These are phyloP conservation scores for Marasmius oreades DNA, from an alignment of 1,284 basidiomycete species.

Conservation along the genomic window DNA sequence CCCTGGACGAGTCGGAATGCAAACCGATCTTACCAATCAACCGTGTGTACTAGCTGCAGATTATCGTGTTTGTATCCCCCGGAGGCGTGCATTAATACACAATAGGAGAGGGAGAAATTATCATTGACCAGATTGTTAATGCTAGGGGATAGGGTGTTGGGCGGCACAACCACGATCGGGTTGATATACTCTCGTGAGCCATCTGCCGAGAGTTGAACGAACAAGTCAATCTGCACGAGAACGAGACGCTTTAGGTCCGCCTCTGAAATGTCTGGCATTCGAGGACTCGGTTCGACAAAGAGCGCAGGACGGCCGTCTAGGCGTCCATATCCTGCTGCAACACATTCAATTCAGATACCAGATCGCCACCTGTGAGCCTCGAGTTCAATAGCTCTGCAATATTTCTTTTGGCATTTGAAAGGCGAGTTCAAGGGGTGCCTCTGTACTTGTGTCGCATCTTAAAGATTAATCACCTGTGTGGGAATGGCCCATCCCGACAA, in stretches of 20 bases:
- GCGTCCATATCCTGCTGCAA: slow-evolving; percentile 4
- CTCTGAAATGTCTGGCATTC: background rate
- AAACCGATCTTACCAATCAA: slow-evolving; percentile 86
- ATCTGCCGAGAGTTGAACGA: background rate
- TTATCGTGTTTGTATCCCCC: too few species aligned
- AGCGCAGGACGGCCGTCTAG: slow-evolving; percentile 6
- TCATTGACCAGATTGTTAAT: too few species aligned
- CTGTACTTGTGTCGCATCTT: slow-evolving; percentile 28
- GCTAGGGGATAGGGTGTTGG: background rate
- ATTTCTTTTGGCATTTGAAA: background rate
- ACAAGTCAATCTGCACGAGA: background rate
- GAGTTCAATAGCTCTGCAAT: slow-evolving; percentile 5
- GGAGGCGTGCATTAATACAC: too few species aligned
- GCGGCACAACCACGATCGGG: slow-evolving; percentile 6
- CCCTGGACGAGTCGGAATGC: slow-evolving; percentile 96
- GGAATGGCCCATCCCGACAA: slow-evolving; percentile 40
- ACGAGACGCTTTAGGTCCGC: background rate
- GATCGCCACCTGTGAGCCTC: background rate
- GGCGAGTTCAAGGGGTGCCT: slow-evolving; percentile 53
- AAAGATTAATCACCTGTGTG: slow-evolving; percentile 13
- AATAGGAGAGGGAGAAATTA: too few species aligned
- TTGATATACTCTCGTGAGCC: background rate
- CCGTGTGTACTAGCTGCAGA: slow-evolving; percentile 69
- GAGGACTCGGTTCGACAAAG: slow-evolving; percentile 4
- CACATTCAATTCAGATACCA: slow-evolving; percentile 6